Base-by-base conservation (phyloP, 2,329 filamentous ascomycete species). In the Fusarium coffeatum region DNA sequence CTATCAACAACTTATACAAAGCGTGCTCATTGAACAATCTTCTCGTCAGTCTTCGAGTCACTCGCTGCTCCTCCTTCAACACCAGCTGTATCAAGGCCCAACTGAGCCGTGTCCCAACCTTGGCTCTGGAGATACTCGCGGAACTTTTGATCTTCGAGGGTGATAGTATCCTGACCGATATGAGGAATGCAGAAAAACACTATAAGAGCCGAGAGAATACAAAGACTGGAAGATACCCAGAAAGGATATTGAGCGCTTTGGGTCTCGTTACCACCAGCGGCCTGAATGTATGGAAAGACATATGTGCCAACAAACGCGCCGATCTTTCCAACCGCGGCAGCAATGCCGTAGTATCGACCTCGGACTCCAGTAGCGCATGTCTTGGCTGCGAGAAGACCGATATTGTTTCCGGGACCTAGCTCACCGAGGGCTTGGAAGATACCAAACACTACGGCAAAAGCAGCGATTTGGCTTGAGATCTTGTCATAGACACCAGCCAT, bases 351-450 rank as follows among this genome's bases (percentile, higher is more conserved):
- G 80, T 91, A 91, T 45, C 83, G 84, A 4, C 94, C 94, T 41
- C 94, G 88, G n/a, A 98, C 90, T 20, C 92, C 91, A 7, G 94
- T 97, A 0, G 94, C 93, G 74, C 90, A 94, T 3, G 93, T 94
- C 83, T 97, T 97, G 48, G 92, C 92, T 0, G 94, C 94, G 30
- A 97, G 80, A 1, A 97, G 86, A 5, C 94, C 94, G 72, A 97
- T 97, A 78, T 97, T 97, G 83, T 97, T 92, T 15, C 94, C 94
- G 0, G 94, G 93, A 0, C 94, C 94, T 42, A 97, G 81, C 78
- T 82, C 80, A 48, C 80, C 80, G 5, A 81, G 77, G 1, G 79
- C 74, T 41, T 78, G 72, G 67, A 81, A 82, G 30, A 82, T 78
- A 8, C 79, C 80, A 9, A 79, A 81, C 1, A 81, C 75, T 12